Evolutionary conservation across 345 rosid genomes (phyloP).

Genomic region (Excoecaria agallocha): DNA sequence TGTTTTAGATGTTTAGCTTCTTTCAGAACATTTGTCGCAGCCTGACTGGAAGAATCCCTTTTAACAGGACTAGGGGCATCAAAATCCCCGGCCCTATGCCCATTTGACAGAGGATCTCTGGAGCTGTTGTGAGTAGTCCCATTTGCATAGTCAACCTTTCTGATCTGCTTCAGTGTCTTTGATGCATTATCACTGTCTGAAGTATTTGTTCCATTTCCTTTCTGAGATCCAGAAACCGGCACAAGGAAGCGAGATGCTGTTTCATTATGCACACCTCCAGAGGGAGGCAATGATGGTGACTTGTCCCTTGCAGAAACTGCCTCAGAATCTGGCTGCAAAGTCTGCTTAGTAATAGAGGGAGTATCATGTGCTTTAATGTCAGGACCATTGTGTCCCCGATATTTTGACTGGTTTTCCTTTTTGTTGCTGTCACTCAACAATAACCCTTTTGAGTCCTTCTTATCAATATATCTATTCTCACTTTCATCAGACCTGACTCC

Average conservation of each 20-base stretch:
- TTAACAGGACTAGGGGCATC: slow-evolving; percentile 66
- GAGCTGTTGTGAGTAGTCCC: slow-evolving; percentile 45
- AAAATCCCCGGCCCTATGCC: slow-evolving; percentile 45
- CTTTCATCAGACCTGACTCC: slow-evolving; percentile 37
- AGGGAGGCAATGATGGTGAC: slow-evolving; percentile 39
- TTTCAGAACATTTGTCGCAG: slow-evolving; percentile 70
- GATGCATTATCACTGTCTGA: slow-evolving; percentile 38
- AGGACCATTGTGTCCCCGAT: slow-evolving; percentile 33
- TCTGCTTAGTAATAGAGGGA: slow-evolving; percentile 38
- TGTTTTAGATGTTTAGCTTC: slow-evolving; percentile 95
- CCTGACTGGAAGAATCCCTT: slow-evolving; percentile 65
- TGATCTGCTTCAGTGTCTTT: slow-evolving; percentile 39
- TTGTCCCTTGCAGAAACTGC: slow-evolving; percentile 40
- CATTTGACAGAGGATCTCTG: slow-evolving; percentile 49
- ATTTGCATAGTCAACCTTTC: slow-evolving; percentile 43
- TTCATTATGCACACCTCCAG: slow-evolving; percentile 48
- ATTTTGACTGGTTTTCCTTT: slow-evolving; percentile 35
- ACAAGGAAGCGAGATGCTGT: slow-evolving; percentile 23
- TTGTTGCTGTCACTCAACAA: slow-evolving; percentile 38
- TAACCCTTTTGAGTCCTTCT: slow-evolving; percentile 43
- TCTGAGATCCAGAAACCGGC: slow-evolving; percentile 32
- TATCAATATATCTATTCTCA: slow-evolving; percentile 42
- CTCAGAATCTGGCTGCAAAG: slow-evolving; percentile 40
- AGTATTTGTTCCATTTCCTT: slow-evolving; percentile 31
- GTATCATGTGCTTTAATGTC: slow-evolving; percentile 45